Conservation (phyloP, 2,329 filamentous ascomycete species). For the Beauveria australis region DNA sequence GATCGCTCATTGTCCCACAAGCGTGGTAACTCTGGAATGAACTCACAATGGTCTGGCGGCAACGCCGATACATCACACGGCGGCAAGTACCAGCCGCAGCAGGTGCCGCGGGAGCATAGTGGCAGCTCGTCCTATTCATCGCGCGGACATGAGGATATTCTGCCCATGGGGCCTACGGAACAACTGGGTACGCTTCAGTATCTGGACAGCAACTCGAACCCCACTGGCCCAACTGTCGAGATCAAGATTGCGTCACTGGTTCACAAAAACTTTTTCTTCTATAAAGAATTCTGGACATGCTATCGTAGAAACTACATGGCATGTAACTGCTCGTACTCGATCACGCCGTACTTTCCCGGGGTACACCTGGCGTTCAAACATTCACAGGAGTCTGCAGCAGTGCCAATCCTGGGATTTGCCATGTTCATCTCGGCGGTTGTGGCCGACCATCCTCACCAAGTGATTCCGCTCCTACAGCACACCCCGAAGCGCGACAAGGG, state of each 20-base stretch:
- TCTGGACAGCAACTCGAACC: conserved; percentile 36
- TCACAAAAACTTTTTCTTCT: conserved; percentile 85
- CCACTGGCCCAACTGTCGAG: conserved; percentile 29
- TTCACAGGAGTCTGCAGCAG: conserved; percentile 43
- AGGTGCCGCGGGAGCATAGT: background rate
- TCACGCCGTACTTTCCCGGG: conserved; percentile 49
- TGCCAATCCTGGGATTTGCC: conserved; percentile 64
- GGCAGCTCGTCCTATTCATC: background rate
- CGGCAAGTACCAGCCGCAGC: background rate
- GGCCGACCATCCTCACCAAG: conserved; percentile 65
- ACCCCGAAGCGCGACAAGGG: conserved; percentile 89
- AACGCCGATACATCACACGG: background rate
- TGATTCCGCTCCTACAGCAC: conserved; percentile 79
- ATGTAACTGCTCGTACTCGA: conserved; percentile 68
- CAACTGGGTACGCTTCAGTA: conserved; percentile 55
- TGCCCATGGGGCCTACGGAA: conserved; percentile 29
- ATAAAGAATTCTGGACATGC: conserved; percentile 70
- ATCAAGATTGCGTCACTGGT: conserved; percentile 65
- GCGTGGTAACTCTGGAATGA: too few species aligned
- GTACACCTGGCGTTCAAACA: conserved; percentile 42
- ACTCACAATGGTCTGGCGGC: background rate
- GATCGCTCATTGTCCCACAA: too few species aligned
- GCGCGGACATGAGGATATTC: background rate
- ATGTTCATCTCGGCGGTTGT: conserved; percentile 82
- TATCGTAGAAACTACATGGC: conserved; percentile 89